Evolutionary conservation across 805 yeast species (phyloP).

Genomic region (Tetrapisispora phaffii): DNA sequence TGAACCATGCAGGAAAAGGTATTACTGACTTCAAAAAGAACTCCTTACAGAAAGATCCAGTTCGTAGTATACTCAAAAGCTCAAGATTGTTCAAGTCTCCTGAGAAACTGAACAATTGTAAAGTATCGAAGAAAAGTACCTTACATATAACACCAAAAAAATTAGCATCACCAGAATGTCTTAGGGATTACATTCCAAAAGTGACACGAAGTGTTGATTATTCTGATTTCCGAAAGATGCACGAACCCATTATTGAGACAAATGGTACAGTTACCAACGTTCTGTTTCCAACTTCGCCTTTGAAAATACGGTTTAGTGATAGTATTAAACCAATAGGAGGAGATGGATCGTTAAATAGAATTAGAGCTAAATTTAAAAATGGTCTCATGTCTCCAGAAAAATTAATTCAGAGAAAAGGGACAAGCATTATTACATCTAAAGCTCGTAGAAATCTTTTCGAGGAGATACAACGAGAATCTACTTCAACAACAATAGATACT

Average conservation of each 20-base stretch:
- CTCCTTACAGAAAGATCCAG: not conserved
- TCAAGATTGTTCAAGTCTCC: not conserved
- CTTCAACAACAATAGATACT: too few species aligned
- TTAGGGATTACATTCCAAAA: slow-evolving; percentile 10
- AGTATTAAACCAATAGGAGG: slow-evolving; percentile 21
- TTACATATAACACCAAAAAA: slow-evolving; percentile 26
- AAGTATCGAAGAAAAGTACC: not conserved
- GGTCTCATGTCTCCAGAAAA: slow-evolving; percentile 19
- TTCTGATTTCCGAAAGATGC: slow-evolving; percentile 6
- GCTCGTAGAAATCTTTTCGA: not conserved
- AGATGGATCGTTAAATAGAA: slow-evolving; percentile 23
- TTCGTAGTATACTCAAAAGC: not conserved
- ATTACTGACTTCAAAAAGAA: not conserved
- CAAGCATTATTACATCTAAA: not conserved
- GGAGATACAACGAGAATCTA: not conserved
- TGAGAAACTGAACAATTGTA: not conserved
- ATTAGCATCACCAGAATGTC: slow-evolving; percentile 16
- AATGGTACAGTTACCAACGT: slow-evolving; percentile 16
- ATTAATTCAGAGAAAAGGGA: not conserved
- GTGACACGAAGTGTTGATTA: slow-evolving; percentile 26
- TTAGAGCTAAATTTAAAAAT: slow-evolving; percentile 22
- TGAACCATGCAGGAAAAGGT: not conserved
- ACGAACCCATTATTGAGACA: slow-evolving; percentile 7
- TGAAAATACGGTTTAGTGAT: slow-evolving; percentile 22
- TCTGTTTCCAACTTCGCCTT: slow-evolving; percentile 24